phyloP scores from a whole-genome alignment of 352 stramenopile genomes.

The Hyaloperonospora brassicae region DNA sequence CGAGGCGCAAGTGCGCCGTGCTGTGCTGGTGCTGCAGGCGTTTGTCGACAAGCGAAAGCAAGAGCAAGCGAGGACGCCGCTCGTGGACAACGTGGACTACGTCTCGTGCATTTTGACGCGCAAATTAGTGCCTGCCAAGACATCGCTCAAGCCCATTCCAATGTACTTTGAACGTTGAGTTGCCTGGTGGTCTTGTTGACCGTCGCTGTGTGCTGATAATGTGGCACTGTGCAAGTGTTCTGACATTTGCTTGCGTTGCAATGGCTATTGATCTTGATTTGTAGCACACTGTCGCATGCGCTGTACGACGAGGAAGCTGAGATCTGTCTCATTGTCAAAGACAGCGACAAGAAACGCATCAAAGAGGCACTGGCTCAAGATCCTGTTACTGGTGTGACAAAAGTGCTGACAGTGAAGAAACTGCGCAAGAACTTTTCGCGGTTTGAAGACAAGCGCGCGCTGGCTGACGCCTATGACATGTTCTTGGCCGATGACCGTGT shows the following conservation, averaged over 20 bases:
- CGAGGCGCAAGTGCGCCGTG: slow-evolving; percentile 63
- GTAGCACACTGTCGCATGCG: slow-evolving; percentile 50
- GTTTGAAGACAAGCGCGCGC: slow-evolving; percentile 65
- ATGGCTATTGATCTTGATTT: slow-evolving; percentile 7
- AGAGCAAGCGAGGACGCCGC: slow-evolving; percentile 40
- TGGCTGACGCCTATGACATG: slow-evolving; percentile 65
- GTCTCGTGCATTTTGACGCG: slow-evolving; percentile 69
- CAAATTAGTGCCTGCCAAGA: slow-evolving; percentile 60
- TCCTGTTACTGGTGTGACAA: slow-evolving; percentile 48
- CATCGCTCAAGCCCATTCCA: slow-evolving; percentile 59
- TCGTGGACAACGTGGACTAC: slow-evolving; percentile 50
- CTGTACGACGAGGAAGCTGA: slow-evolving; percentile 48
- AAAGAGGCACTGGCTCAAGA: slow-evolving; percentile 55
- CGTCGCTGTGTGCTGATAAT: too few relatives aligned
- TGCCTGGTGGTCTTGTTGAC: too few relatives aligned
- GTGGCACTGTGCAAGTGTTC: too few relatives aligned
- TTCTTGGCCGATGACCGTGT: slow-evolving; percentile 78
- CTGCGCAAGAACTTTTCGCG: slow-evolving; percentile 70
- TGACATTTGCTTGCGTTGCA: not conserved
- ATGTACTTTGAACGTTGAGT: too few relatives aligned
- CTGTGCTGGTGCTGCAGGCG: slow-evolving; percentile 55
- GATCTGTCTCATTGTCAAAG: slow-evolving; percentile 78
- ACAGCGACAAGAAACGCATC: slow-evolving; percentile 78
- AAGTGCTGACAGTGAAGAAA: slow-evolving; percentile 79
- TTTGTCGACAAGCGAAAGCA: slow-evolving; percentile 43